phyloP scores from a whole-genome alignment of 176 grass and related monocot genomes.

The Tillandsia fasciculata region DNA sequence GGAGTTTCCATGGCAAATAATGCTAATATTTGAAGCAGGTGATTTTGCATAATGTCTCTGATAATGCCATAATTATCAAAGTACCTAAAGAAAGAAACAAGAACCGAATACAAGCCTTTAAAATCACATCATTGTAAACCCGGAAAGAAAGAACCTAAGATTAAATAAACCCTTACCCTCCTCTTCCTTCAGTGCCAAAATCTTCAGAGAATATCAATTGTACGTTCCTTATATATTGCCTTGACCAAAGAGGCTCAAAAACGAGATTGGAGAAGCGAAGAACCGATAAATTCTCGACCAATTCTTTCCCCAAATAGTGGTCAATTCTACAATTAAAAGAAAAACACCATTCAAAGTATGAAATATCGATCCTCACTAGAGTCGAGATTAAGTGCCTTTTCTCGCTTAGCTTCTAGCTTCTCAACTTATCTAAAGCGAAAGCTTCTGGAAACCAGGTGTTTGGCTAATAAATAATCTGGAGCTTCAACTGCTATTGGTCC shows the following conservation, averaged over 20 bases:
- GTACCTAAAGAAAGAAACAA: slow-evolving; percentile 48
- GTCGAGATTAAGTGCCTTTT: too few species aligned
- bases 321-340: slow-evolving; percentile 51
- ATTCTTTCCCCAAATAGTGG: slow-evolving; percentile 85
- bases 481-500: too few species aligned
- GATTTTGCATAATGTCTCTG: slow-evolving; percentile 99
- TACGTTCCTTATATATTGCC: slow-evolving; percentile 86
- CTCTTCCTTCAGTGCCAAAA: slow-evolving; percentile 86
- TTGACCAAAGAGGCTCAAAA: slow-evolving; percentile 96
- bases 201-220: slow-evolving; percentile 93
- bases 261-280: slow-evolving; percentile 96
- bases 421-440: too few species aligned
- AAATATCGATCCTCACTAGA: background rate
- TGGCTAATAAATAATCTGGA: too few species aligned
- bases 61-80: slow-evolving; percentile 92
- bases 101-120: background rate
- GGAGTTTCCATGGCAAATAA: slow-evolving; percentile 97
- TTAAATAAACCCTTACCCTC: slow-evolving; percentile 45
- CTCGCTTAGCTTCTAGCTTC: too few species aligned
- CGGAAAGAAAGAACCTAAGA: slow-evolving; percentile 1
- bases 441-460: too few species aligned
- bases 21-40: slow-evolving; percentile 91
- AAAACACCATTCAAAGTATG: background rate
- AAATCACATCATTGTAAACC: slow-evolving; percentile 1
- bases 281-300: slow-evolving; percentile 83